Evolutionary conservation across 768 basidiomycete genomes (phyloP).

Genomic region (Asterophora parasitica): DNA sequence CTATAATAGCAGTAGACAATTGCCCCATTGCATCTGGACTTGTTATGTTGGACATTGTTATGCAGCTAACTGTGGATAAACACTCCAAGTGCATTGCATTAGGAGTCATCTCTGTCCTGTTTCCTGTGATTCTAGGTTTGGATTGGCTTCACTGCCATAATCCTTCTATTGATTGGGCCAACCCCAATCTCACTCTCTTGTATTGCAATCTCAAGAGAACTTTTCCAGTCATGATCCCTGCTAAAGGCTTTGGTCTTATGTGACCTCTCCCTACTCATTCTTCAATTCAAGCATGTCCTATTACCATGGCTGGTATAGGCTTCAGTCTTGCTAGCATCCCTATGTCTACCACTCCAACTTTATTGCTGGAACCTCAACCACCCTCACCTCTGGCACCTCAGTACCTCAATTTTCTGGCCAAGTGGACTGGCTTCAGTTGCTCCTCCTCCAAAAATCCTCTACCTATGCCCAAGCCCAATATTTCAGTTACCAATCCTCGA

Average conservation of each 20-base stretch:
- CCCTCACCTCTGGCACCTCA: too few species aligned
- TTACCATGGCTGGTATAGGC: conserved; percentile 24
- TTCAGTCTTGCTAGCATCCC: conserved; percentile 17
- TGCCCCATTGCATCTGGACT: conserved; percentile 35
- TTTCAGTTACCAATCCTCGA: conserved; percentile 10
- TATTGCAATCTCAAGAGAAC: conserved; percentile 22
- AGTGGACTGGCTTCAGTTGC: conserved; percentile 1
- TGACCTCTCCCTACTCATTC: conserved; percentile 6
- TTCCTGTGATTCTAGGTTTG: conserved; percentile 32
- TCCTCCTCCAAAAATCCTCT: conserved; percentile 11
- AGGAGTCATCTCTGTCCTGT: conserved; percentile 26
- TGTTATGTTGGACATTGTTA: conserved; percentile 32
- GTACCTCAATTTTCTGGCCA: too few species aligned
- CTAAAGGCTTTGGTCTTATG: conserved; percentile 23
- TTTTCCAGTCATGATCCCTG: conserved; percentile 14
- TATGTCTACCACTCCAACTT: conserved; percentile 10
- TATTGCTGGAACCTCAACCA: not conserved
- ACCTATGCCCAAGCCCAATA: conserved; percentile 9
- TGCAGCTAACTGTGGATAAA: conserved; percentile 20
- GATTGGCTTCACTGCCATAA: conserved; percentile 34
- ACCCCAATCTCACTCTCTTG: conserved; percentile 18
- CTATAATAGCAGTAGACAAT: conserved; percentile 26
- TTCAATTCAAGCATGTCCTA: conserved; percentile 3
- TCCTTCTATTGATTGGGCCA: conserved; percentile 29
- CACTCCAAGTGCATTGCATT: conserved; percentile 28